phyloP scores from a whole-genome alignment of 352 stramenopile genomes.

The Globisporangium paroecandrum region DNA sequence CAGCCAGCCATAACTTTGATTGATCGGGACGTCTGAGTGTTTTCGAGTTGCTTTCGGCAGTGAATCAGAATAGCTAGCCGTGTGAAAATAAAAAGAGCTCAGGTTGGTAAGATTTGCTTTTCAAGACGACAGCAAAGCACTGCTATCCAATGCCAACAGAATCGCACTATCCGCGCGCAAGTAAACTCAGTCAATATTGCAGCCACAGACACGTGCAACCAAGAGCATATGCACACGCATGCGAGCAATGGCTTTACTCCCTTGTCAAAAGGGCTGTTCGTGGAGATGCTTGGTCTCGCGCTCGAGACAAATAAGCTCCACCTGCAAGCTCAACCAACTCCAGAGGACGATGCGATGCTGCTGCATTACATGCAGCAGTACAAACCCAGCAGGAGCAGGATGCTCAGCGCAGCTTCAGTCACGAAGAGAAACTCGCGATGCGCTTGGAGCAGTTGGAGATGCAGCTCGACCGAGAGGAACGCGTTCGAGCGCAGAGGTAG shows the following conservation, averaged over 20 bases:
- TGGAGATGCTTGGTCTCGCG: not conserved
- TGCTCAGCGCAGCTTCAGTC: not conserved
- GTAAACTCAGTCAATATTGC: too few species aligned
- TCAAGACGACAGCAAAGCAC: too few species aligned
- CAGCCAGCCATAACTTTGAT: too few species aligned
- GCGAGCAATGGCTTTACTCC: not conserved
- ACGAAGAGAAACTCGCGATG: not conserved
- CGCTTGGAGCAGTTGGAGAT: not conserved
- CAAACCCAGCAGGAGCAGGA: not conserved
- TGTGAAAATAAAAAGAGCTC: not conserved
- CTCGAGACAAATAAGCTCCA: not conserved
- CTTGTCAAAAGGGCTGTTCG: not conserved
- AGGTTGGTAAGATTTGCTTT: too few species aligned
- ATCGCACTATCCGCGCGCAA: too few species aligned
- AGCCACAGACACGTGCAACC: too few species aligned
- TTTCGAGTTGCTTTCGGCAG: too few species aligned
- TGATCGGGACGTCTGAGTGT: too few species aligned
- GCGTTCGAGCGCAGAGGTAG: not conserved
- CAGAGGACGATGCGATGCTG: not conserved
- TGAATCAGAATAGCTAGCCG: too few species aligned
- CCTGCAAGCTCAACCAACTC: not conserved
- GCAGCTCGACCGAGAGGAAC: not conserved
- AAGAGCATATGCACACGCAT: not conserved
- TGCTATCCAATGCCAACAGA: too few species aligned
- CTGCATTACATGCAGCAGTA: not conserved